These are phyloP conservation scores for Talaromyces rugulosus DNA, from an alignment of 2,329 filamentous ascomycete genomes.

Conservation along the genomic window DNA sequence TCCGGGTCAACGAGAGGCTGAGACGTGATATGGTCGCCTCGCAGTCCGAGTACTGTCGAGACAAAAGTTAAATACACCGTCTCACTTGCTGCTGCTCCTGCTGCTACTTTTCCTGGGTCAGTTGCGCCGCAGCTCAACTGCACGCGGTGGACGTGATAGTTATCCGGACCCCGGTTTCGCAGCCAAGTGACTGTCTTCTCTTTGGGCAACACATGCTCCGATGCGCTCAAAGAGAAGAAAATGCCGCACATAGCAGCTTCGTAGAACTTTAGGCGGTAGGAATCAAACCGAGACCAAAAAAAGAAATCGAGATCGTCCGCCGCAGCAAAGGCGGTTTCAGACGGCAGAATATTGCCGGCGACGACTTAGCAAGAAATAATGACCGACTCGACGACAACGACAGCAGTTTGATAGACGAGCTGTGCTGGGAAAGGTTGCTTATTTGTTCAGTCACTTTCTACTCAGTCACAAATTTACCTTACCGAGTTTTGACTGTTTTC, in stretches of 20 bases:
- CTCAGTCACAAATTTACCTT: background rate
- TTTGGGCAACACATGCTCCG: constrained; percentile 24
- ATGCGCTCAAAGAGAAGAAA: constrained; percentile 46
- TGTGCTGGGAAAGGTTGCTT: background rate
- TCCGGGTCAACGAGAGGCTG: constrained; percentile 66
- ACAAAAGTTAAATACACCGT: constrained; percentile 58
- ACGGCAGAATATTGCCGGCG: constrained; percentile 27
- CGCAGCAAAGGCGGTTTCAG: constrained; percentile 13
- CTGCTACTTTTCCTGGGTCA: background rate
- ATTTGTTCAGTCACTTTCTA: constrained; percentile 8
- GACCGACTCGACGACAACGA: background rate
- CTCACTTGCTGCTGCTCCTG: constrained; percentile 6
- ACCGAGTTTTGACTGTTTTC: background rate
- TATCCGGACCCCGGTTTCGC: constrained; percentile 42
- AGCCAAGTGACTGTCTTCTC: constrained; percentile 32
- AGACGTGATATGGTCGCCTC: constrained; percentile 64
- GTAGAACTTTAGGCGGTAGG: background rate
- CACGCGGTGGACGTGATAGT: constrained; percentile 30
- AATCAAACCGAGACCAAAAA: background rate
- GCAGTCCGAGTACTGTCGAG: constrained; percentile 86
- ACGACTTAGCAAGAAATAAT: background rate
- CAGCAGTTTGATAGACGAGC: background rate
- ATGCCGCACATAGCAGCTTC: constrained; percentile 45
- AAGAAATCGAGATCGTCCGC: background rate
- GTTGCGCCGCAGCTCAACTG: constrained; percentile 12